phyloP scores from a whole-genome alignment of 2,329 filamentous ascomycete species.

The Neofusicoccum sp. region DNA sequence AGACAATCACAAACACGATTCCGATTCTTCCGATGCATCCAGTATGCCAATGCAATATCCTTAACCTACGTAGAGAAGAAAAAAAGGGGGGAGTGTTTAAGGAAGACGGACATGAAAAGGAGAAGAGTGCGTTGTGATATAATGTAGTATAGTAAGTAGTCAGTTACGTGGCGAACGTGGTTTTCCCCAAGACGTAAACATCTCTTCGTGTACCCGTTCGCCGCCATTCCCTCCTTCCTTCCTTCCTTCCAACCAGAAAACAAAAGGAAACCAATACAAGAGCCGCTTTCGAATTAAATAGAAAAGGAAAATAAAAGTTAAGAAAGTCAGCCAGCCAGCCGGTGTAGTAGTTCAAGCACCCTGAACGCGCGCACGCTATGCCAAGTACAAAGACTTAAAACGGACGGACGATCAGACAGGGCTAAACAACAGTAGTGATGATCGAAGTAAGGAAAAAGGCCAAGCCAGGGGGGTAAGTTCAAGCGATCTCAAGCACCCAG shows the following conservation, averaged over 20 bases:
- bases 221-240: background rate
- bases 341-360: background rate
- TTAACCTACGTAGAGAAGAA: background rate
- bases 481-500: too few relatives aligned
- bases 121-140: too few relatives aligned
- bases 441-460: too few relatives aligned
- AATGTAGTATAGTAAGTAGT: background rate
- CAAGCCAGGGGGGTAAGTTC: too few relatives aligned
- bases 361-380: conserved; percentile 9
- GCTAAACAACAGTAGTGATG: background rate
- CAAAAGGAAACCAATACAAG: background rate
- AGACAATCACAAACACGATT: too few relatives aligned
- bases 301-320: background rate
- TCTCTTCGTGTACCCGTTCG: background rate
- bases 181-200: background rate
- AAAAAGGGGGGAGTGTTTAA: background rate
- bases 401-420: too few relatives aligned
- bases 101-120: too few relatives aligned
- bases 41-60: background rate
- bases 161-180: background rate
- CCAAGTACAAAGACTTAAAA: background rate
- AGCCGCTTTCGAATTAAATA: background rate
- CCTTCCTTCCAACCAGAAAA: background rate
- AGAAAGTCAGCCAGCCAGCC: background rate
- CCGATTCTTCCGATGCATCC: background rate